Evolutionary conservation across 2,329 filamentous ascomycete genomes (phyloP), one percentile per base, ranked within the genome.

Genomic region (Ceratocystis huliohia): DNA sequence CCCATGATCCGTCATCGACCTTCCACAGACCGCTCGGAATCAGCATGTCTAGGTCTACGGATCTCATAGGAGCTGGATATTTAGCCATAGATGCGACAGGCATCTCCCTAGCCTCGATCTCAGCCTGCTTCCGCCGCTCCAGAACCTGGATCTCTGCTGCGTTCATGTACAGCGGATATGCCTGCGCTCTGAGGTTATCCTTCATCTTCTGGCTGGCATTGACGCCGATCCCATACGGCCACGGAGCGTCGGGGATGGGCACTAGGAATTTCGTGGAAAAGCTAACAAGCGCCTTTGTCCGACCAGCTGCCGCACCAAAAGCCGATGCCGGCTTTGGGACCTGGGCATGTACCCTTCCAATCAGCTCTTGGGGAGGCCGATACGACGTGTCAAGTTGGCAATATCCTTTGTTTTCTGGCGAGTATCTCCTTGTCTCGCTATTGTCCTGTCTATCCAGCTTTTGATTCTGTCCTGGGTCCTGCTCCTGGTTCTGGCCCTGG

Each of bases 211-310:
- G 37, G 15, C 68, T 66, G 20, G 68, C 68, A n/a, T 33, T 17
- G 28, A 65, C 57, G 22, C 63, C 66, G 20, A 65, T 44, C 66
- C 61, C 53, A 65, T 66, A 64, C 69, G 61, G 67, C 69, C 68
- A 68, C 69, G 70, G 65, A 70, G 69, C 53, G 25, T 15, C 20
- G 46, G 45, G 67, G 56, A 46, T 66, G 30, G 67, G 69, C 37
- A 64, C 67, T 30, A 37, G 70, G 68, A 41, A 44, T 71, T 71
- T 68, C 70, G 70, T 25, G 73, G 72, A 65, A 10, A 30, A n/a
- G 22, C 61, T 25, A 28, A 28, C 53, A 30, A 57, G 17, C 30
- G 53, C 25, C 3, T 30, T 5, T 3, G 25, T 5, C 25, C n/a
- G 25, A 7, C 4, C 28, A 30, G 5, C 28, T 3, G 28, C 53